A percentile compares a stretch with the other conserved stretches of the same genome.
These are phyloP conservation scores for Phytophthora europaea DNA, from an alignment of 352 stramenopile genomes.

Conservation along the genomic window DNA sequence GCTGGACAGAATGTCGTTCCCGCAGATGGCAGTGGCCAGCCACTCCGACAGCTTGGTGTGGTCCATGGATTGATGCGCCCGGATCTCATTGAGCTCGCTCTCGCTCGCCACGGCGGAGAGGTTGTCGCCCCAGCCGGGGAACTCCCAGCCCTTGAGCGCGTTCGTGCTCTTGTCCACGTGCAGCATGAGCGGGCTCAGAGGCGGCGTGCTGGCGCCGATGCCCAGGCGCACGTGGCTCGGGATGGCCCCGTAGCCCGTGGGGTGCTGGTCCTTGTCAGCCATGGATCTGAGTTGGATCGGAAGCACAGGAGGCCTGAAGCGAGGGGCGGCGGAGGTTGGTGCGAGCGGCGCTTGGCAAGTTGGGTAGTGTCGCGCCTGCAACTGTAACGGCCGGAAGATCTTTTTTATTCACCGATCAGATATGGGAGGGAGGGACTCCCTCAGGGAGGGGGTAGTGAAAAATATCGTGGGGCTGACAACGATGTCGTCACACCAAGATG, in stretches of 20 bases:
- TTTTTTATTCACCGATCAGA: conserved; percentile 9
- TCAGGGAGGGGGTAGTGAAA: neutral
- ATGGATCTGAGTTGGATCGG: conserved; percentile 28
- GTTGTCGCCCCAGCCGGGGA: conserved; percentile 85
- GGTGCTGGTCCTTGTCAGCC: conserved; percentile 45
- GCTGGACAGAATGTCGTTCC: conserved; percentile 96
- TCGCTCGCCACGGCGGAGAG: conserved; percentile 63
- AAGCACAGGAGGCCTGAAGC: neutral
- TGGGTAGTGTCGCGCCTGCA: conserved; percentile 16
- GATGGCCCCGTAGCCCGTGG: conserved; percentile 70
- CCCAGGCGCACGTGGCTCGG: conserved; percentile 44
- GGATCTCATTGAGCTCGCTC: conserved; percentile 80
- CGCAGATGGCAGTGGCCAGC: conserved; percentile 95
- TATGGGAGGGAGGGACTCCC: conserved; percentile 9
- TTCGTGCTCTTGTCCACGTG: conserved; percentile 78
- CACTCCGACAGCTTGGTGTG: conserved; percentile 93
- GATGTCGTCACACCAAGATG: neutral
- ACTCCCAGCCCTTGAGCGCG: conserved; percentile 87
- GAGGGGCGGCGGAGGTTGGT: neutral
- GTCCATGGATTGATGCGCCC: conserved; percentile 74
- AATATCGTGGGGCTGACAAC: neutral
- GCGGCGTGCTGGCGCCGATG: conserved; percentile 52
- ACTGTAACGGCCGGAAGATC: conserved; percentile 9
- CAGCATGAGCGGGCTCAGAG: conserved; percentile 77
- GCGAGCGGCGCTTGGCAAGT: conserved; percentile 20